Base-by-base conservation (phyloP, 169 alveolate species). In the Plasmodium adleri region DNA sequence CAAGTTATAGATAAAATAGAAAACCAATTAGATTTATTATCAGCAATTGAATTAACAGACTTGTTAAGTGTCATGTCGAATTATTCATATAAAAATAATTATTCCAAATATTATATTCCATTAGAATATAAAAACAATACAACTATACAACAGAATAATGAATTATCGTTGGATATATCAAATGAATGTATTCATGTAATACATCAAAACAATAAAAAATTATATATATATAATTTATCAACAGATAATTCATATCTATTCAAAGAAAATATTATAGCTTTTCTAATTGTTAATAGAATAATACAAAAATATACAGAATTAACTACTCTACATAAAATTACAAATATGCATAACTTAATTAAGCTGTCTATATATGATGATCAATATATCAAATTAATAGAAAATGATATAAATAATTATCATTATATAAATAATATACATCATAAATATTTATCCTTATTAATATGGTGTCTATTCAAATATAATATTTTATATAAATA, bases 41-140 rank as follows among this genome's bases (percentile, higher is more conserved):
- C 91, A 7, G 73, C 91, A 1, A 85, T 85, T 52, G 91, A 85
- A 39, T 54, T 85, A 22, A 85, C 91, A n/a, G 91, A 85, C 26
- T 15, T 85, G 13, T 58, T 85, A 32, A 85, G 87, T 52, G 91
- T 85, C 17, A 71, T 85, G n/a, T 59, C 91, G 10, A 85, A 85
- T 63, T 85, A 85, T 72, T 63, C 91, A 5, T 49, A 32, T 24
- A 85, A 32, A 63, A 85, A 74, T 71, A 50, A 54, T 1, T 54
- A 85, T 28, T 71, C 87, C 3, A 47, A 32, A 50, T 85, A 85
- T 60, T 12, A 85, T 13, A 39, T 85, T 22, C 52, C 74, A 3
- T 20, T 9, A 13, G 62, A 58, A 8, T 43, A 26, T 12, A 2
- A 56, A 0, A 20, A 10, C 7, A 45, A 28, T 2, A 80, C 13